A percentile compares a stretch with the other conserved stretches of the same genome.
Conservation (phyloP, 345 rosid species). For the Lepidium africanum region DNA sequence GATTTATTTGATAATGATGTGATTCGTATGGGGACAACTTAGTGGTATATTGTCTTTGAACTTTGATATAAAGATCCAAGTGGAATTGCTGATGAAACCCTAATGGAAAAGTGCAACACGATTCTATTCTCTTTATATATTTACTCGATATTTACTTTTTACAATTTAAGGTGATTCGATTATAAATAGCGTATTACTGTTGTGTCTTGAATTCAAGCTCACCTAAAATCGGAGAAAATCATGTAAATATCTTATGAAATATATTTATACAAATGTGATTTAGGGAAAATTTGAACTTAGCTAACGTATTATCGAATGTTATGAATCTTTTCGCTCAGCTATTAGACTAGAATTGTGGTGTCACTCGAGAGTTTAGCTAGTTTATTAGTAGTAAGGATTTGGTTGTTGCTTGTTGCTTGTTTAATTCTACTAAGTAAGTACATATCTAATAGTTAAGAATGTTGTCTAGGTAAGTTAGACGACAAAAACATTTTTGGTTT, state of each 20-base stretch:
- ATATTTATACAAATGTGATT: too few species aligned
- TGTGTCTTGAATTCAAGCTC: too few species aligned
- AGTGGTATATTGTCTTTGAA: slow-evolving; percentile 1
- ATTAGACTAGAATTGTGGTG: too few species aligned
- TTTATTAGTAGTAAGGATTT: too few species aligned
- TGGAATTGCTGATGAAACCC: background rate
- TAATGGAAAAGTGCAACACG: slow-evolving; percentile 16
- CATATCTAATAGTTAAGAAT: background rate
- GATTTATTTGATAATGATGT: slow-evolving; percentile 15
- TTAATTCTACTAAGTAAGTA: slow-evolving; percentile 11
- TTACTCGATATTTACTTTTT: background rate
- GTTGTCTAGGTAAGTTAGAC: background rate
- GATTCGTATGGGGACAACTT: slow-evolving; percentile 18
- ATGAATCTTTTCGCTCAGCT: too few species aligned
- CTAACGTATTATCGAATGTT: too few species aligned
- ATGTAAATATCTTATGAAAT: too few species aligned
- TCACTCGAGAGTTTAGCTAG: background rate
- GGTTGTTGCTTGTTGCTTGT: too few species aligned
- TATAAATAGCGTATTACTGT: too few species aligned
- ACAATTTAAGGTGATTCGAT: too few species aligned
- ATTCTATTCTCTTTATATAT: background rate
- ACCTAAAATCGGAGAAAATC: too few species aligned
- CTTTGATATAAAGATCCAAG: background rate
- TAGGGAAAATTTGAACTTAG: too few species aligned
- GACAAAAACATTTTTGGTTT: background rate